phyloP scores from a whole-genome alignment of 208 protist genomes.

The Leishmania tropica region DNA sequence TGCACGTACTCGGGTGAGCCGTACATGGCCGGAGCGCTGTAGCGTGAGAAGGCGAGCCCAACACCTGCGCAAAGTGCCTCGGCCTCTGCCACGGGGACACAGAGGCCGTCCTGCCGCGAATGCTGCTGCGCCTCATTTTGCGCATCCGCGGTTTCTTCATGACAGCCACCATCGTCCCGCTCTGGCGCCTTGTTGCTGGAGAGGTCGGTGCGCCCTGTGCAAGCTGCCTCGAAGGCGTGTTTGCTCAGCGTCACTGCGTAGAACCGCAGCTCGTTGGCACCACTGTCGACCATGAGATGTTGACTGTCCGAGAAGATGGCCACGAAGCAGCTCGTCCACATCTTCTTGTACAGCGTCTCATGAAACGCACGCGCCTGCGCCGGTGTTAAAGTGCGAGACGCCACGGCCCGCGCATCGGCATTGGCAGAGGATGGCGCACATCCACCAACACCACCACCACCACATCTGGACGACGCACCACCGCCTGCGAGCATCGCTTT shows the following conservation, averaged over 20 bases:
- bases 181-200: background rate
- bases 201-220: background rate
- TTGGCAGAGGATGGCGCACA: background rate
- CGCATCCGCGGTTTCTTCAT: background rate
- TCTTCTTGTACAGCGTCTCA: conserved; percentile 15
- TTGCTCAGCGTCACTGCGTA: conserved; percentile 45
- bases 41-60: conserved; percentile 34
- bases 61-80: conserved; percentile 27
- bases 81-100: conserved; percentile 27
- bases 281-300: conserved; percentile 53
- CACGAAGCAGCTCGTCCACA: conserved; percentile 57
- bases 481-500: conserved; percentile 14
- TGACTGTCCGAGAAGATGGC: conserved; percentile 51
- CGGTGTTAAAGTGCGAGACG: background rate
- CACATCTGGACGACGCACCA: background rate
- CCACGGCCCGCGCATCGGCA: background rate
- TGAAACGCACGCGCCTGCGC: conserved; percentile 30
- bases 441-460: background rate
- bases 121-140: background rate
- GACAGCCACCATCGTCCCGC: background rate
- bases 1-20: conserved; percentile 23
- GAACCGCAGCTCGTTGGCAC: conserved; percentile 38
- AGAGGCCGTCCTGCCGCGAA: conserved; percentile 28
- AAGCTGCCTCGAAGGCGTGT: conserved; percentile 6
- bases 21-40: conserved; percentile 24